Percentiles rank a stretch among this genome's conserved stretches.
phyloP scores from a whole-genome alignment of 2,329 filamentous ascomycete genomes.

The Nemania abortiva region DNA sequence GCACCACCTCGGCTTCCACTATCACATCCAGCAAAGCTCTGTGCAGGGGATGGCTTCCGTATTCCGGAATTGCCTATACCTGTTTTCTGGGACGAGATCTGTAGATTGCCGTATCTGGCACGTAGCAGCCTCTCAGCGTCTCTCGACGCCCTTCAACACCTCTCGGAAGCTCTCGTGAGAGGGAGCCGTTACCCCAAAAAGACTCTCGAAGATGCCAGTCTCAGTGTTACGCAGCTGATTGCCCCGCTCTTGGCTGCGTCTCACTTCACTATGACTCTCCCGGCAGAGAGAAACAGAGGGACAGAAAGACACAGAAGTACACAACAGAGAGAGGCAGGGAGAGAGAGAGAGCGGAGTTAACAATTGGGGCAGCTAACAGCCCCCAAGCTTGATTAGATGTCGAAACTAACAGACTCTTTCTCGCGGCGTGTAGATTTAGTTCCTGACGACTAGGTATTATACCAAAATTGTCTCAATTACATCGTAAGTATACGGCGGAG shows the following conservation, averaged over 20 bases:
- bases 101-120: constrained; percentile 29
- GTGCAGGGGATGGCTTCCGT: constrained; percentile 30
- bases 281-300: constrained; percentile 5
- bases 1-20: constrained; percentile 29
- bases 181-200: constrained; percentile 23
- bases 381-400: not conserved
- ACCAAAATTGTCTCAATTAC: not conserved
- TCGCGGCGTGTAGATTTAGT: not conserved
- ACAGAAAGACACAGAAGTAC: not conserved
- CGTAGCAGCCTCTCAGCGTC: constrained; percentile 16
- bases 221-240: constrained; percentile 26
- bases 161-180: constrained; percentile 15
- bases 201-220: constrained; percentile 18
- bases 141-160: not conserved
- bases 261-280: not conserved
- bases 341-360: not conserved
- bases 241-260: constrained; percentile 26
- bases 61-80: constrained; percentile 22
- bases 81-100: constrained; percentile 13
- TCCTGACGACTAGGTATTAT: not conserved
- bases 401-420: not conserved
- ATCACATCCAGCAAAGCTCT: constrained; percentile 21
- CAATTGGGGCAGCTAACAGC: constrained; percentile 15
- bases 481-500: not conserved
- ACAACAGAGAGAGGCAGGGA: not conserved